Base-by-base conservation (phyloP, 1,284 basidiomycete genomes). In the Irpex lacteus region DNA sequence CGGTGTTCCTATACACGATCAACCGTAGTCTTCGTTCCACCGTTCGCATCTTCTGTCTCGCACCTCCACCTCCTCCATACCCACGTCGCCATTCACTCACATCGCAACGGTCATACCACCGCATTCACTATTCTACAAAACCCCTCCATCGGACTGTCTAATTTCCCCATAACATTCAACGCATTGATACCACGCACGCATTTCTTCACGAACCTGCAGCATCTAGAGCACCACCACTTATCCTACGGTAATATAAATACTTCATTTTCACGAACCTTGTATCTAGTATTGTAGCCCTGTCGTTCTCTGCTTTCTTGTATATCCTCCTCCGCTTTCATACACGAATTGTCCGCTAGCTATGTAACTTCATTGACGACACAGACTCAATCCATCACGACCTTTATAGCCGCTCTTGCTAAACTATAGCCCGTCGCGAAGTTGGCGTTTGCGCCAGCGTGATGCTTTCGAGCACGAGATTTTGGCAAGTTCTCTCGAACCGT, bases 1-100 rank as follows among this genome's bases (percentile, higher is more conserved):
- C 9, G 67, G 67, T 9, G 50, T 60, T 13, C 63, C 60, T 4
- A 19, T 34, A 37, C 60, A 55, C 36, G 67, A 66, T 49, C 44
- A 62, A 40, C 36, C 34, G 2, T 9, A 50, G 18, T n/a, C 50
- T 21, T 18, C 18, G 8, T 52, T 19, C 18, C 50, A 21, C 11
- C 18, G 7, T 21, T 52, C 18, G 2, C 18, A n/a, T 8, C 50
- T 21, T 52, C 8, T 19, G 8, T 52, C 18, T 52, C 18, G 11
- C 18, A n/a, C 13, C 19, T 52, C 18, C 19, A 18, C 26, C 26
- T n/a, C 50, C 11, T 52, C 7, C 19, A 18, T 52, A 19, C 11
- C 50, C 11, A 52, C 50, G 18, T 52, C 18, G 50, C 50, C 11
- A 26, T 26, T 26, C 26, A 26, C 26, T 26, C 26, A 26, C 26